Conservation (phyloP, 2,329 filamentous ascomycete genomes). For the Epichloe uncinata region DNA sequence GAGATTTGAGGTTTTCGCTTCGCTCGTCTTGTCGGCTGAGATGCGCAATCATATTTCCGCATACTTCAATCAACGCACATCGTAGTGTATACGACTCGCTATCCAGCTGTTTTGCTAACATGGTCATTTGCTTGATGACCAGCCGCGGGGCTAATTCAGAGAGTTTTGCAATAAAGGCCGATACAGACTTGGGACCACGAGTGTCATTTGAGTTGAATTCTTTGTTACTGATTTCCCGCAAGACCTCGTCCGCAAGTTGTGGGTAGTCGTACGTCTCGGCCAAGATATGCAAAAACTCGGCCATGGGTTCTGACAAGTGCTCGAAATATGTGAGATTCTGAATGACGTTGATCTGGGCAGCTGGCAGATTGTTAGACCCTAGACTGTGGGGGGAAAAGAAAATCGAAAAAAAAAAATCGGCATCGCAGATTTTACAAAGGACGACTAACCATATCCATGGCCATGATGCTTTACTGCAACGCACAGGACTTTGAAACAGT, state of each 20-base stretch:
- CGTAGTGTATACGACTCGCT: slow-evolving; percentile 94
- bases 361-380: slow-evolving; percentile 31
- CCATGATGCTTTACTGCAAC: slow-evolving; percentile 96
- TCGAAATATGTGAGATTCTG: slow-evolving; percentile 98
- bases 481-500: slow-evolving; percentile 92
- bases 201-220: slow-evolving; percentile 97
- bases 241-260: slow-evolving; percentile 83
- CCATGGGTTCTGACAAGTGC: slow-evolving; percentile 97
- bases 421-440: neutral
- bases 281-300: slow-evolving; percentile 90
- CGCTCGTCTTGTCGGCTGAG: slow-evolving; percentile 85
- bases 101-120: slow-evolving; percentile 86
- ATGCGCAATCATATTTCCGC: slow-evolving; percentile 85
- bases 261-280: slow-evolving; percentile 96
- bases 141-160: slow-evolving; percentile 84
- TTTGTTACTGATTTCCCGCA: slow-evolving; percentile 90
- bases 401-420: neutral
- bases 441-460: slow-evolving; percentile 69
- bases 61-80: slow-evolving; percentile 91
- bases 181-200: slow-evolving; percentile 90
- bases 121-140: slow-evolving; percentile 95
- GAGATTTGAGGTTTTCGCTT: slow-evolving; percentile 83
- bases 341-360: slow-evolving; percentile 93
- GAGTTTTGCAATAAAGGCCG: slow-evolving; percentile 81
- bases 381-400: too few species aligned